These are phyloP conservation scores for Leucaena leucocephala DNA, from an alignment of 306 rosid genomes.

Conservation along the genomic window DNA sequence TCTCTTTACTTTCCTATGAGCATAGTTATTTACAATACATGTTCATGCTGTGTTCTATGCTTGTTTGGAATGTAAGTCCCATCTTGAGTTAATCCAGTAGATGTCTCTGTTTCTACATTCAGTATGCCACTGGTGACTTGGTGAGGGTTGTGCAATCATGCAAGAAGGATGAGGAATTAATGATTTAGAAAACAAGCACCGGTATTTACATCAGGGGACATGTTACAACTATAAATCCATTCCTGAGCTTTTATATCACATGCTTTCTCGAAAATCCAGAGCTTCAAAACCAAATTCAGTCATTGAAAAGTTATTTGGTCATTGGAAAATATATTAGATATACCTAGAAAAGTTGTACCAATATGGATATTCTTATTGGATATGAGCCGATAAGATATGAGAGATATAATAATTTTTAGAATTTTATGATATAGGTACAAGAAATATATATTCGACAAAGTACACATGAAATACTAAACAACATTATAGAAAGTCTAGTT, in stretches of 20 bases:
- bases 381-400: neutral
- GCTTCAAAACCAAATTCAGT: neutral
- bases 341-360: neutral
- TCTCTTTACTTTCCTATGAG: constrained; percentile 3
- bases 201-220: neutral
- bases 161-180: neutral
- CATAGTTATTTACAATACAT: neutral
- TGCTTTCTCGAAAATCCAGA: neutral
- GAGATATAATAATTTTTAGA: no score
- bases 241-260: neutral
- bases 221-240: neutral
- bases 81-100: neutral
- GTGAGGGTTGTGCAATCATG: neutral
- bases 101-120: neutral
- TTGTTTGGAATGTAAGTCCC: constrained; percentile 3
- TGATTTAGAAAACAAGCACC: neutral
- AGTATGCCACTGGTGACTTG: constrained; percentile 2
- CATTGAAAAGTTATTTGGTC: neutral
- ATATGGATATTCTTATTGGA: neutral
- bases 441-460: neutral
- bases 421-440: neutral
- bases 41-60: neutral
- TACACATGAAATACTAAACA: neutral
- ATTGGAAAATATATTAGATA: neutral
- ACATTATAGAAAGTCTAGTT: neutral